A percentile compares a stretch with the other conserved stretches of the same genome.
phyloP scores from a whole-genome alignment of 2,329 filamentous ascomycete genomes.

The Pezicula neosporulosa region DNA sequence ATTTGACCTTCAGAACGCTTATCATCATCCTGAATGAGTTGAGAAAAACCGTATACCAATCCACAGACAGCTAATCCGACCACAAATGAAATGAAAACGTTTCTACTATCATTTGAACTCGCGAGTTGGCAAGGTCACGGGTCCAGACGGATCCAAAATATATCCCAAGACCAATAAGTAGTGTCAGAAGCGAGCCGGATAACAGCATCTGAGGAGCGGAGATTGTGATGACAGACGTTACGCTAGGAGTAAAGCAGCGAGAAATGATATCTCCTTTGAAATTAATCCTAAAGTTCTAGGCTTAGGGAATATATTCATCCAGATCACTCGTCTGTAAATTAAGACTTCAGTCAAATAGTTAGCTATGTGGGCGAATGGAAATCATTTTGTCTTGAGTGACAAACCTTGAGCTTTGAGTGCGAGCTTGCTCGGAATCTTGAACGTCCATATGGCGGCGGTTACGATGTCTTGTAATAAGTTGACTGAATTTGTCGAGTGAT shows the following conservation, averaged over 20 bases:
- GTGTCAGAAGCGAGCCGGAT: neutral
- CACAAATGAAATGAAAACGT: neutral
- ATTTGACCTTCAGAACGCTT: neutral
- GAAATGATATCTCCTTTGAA: neutral
- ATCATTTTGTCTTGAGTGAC: too few species aligned
- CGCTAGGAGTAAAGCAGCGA: neutral
- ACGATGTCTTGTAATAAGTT: too few species aligned
- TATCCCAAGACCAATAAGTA: constrained; percentile 2
- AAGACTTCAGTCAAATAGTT: neutral
- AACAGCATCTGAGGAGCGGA: neutral
- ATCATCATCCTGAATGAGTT: neutral
- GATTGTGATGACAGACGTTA: neutral
- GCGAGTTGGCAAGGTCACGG: neutral
- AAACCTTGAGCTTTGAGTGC: too few species aligned
- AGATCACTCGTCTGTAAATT: neutral
- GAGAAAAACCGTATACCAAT: neutral
- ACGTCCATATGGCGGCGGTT: too few species aligned
- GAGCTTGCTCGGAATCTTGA: too few species aligned
- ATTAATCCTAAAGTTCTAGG: neutral
- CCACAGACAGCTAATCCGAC: neutral
- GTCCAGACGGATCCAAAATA: constrained; percentile 7
- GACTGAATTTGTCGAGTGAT: too few species aligned
- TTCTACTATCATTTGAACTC: neutral
- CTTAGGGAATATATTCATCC: neutral
- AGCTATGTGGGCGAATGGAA: too few species aligned